Percentiles rank a stretch among this genome's conserved stretches.
These are phyloP conservation scores for Papiliotrema nemorosa DNA, from an alignment of 1,284 basidiomycete genomes.

Conservation along the genomic window DNA sequence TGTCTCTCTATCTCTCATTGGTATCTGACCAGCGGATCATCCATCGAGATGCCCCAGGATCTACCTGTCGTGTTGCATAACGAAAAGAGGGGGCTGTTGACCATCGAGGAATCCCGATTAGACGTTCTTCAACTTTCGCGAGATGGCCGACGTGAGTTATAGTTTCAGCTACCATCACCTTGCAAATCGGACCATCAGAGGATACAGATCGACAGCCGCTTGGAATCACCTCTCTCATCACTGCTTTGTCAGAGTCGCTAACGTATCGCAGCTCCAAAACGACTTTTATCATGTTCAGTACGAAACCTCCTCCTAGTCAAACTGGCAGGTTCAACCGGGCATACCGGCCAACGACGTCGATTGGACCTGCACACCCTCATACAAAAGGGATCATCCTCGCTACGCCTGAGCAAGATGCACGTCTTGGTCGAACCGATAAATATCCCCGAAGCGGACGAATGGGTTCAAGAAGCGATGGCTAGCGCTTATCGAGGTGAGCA, in stretches of 20 bases:
- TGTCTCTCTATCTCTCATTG: not conserved
- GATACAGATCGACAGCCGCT: too few relatives aligned
- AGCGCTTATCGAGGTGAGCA: slow-evolving; percentile 61
- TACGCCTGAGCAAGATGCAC: slow-evolving; percentile 40
- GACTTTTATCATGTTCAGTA: slow-evolving; percentile 32
- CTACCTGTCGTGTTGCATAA: slow-evolving; percentile 43
- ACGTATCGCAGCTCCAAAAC: slow-evolving; percentile 34
- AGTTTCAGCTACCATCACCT: not conserved
- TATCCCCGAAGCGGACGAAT: slow-evolving; percentile 52
- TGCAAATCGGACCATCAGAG: too few relatives aligned
- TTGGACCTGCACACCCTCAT: slow-evolving; percentile 36
- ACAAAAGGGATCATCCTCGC: slow-evolving; percentile 19
- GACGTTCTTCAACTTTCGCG: slow-evolving; percentile 43
- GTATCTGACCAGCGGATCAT: not conserved
- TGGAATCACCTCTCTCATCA: not conserved
- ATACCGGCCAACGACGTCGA: slow-evolving; percentile 14
- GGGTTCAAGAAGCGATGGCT: slow-evolving; percentile 59
- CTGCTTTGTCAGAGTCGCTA: not conserved
- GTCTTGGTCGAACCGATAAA: slow-evolving; percentile 40
- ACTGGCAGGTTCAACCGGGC: slow-evolving; percentile 12
- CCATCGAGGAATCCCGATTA: slow-evolving; percentile 37
- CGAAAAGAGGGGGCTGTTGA: slow-evolving; percentile 39
- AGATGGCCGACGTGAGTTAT: slow-evolving; percentile 41
- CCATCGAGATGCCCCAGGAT: slow-evolving; percentile 24
- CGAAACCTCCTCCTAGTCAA: slow-evolving; percentile 32